Evolutionary conservation across 2,329 filamentous ascomycete species (phyloP).

Genomic region (Sclerotinia subarctica): DNA sequence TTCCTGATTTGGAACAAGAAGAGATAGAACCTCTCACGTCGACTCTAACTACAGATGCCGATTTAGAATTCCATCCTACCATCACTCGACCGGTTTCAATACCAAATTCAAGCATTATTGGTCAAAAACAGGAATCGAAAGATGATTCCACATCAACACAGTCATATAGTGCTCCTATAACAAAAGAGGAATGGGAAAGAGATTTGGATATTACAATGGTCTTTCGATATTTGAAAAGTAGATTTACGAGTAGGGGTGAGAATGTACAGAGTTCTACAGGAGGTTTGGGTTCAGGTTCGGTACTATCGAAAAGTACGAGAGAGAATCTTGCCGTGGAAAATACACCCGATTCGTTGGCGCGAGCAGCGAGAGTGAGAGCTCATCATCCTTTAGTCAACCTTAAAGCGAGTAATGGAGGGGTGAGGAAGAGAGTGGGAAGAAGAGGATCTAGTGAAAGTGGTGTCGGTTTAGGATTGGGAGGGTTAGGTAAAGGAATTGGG

Average conservation of each 20-base stretch:
- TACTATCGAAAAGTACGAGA: slow-evolving; percentile 38
- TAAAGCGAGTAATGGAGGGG: slow-evolving; percentile 30
- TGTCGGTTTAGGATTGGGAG: slow-evolving; percentile 56
- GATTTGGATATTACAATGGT: slow-evolving; percentile 89
- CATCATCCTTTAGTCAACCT: slow-evolving; percentile 78
- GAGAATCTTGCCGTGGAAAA: slow-evolving; percentile 49
- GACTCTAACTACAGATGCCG: slow-evolving; percentile 18
- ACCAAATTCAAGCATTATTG: slow-evolving; percentile 19
- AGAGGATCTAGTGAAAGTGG: slow-evolving; percentile 83
- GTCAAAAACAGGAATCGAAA: slow-evolving; percentile 11
- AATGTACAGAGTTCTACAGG: background rate
- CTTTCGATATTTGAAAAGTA: slow-evolving; percentile 78
- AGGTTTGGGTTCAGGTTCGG: background rate
- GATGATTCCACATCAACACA: slow-evolving; percentile 32
- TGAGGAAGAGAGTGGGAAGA: slow-evolving; percentile 49
- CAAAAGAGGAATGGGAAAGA: slow-evolving; percentile 70
- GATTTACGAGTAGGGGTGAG: slow-evolving; percentile 56
- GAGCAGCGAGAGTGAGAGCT: slow-evolving; percentile 79
- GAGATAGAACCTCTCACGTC: slow-evolving; percentile 26
- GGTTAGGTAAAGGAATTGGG: slow-evolving; percentile 48
- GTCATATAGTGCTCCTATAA: slow-evolving; percentile 23
- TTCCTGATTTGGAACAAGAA: background rate
- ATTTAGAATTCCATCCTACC: slow-evolving; percentile 28
- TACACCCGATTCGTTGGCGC: slow-evolving; percentile 65
- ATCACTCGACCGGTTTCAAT: slow-evolving; percentile 30